Conservation (phyloP, 352 stramenopile genomes). For the Globisporangium emineosum region DNA sequence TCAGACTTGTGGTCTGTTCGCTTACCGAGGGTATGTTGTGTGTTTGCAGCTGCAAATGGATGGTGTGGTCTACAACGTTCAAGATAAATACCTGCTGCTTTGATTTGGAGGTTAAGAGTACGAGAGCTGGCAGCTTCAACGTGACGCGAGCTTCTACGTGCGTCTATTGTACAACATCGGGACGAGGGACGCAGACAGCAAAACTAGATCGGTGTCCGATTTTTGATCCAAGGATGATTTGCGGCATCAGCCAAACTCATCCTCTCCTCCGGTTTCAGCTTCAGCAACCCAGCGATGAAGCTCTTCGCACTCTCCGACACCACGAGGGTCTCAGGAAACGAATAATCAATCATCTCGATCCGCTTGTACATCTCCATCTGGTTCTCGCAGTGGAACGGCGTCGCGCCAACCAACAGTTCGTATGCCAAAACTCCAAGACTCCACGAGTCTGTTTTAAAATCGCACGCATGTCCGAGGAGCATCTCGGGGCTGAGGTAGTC, state of each 20-base stretch:
- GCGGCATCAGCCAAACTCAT: conserved; percentile 58
- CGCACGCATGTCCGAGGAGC: conserved; percentile 56
- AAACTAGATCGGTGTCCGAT: conserved; percentile 29
- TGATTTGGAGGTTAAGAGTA: conserved; percentile 26
- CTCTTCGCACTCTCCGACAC: conserved; percentile 54
- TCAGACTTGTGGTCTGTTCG: not conserved
- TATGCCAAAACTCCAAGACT: conserved; percentile 83
- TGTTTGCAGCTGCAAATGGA: conserved; percentile 60
- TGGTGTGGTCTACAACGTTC: conserved; percentile 47
- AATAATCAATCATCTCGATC: conserved; percentile 57
- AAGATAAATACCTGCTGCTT: conserved; percentile 57
- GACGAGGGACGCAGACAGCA: not conserved
- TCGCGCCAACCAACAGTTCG: conserved; percentile 71
- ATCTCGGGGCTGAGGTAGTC: conserved; percentile 88
- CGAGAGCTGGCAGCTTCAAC: not conserved
- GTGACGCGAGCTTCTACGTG: not conserved
- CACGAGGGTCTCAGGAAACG: conserved; percentile 43
- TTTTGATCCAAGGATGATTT: conserved; percentile 61
- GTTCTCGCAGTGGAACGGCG: conserved; percentile 81
- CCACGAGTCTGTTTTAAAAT: conserved; percentile 73
- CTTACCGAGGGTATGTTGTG: conserved; percentile 1
- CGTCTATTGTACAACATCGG: conserved; percentile 22
- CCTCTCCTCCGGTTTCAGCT: conserved; percentile 47
- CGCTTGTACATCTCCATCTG: conserved; percentile 83
- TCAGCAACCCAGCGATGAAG: conserved; percentile 62